phyloP scores from a whole-genome alignment of 2,329 filamentous ascomycete genomes.

The Nectriaceae sp. region DNA sequence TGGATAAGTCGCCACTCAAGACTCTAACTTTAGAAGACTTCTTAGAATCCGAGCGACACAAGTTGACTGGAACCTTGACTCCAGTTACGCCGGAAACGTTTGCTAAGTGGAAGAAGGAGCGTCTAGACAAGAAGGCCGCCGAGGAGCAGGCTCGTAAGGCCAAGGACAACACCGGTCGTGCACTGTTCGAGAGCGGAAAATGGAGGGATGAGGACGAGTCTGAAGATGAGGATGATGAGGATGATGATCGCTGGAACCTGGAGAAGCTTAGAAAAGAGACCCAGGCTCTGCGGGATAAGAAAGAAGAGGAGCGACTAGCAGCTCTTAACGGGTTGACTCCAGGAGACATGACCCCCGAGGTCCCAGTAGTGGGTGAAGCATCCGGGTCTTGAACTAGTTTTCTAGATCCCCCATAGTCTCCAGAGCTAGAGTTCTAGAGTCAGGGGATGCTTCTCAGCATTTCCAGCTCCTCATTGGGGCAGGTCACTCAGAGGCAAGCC shows the following conservation, averaged over 20 bases:
- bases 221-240: conserved; percentile 62
- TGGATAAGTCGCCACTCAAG: conserved; percentile 94
- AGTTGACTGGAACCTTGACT: conserved; percentile 86
- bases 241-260: conserved; percentile 75
- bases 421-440: conserved; percentile 26
- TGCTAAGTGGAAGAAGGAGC: conserved; percentile 95
- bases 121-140: conserved; percentile 91
- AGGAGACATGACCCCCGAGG: conserved; percentile 8
- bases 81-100: conserved; percentile 93
- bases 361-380: conserved; percentile 9
- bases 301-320: conserved; percentile 72
- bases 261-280: conserved; percentile 84
- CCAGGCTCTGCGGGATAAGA: conserved; percentile 70
- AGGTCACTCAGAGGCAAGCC: conserved; percentile 32
- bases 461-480: conserved; percentile 25
- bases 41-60: conserved; percentile 93
- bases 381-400: conserved; percentile 26
- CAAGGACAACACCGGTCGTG: conserved; percentile 93
- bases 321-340: conserved; percentile 30
- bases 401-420: conserved; percentile 16
- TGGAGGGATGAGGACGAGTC: conserved; percentile 73
- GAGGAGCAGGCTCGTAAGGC: conserved; percentile 87
- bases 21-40: conserved; percentile 97
- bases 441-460: conserved; percentile 17
- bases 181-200: conserved; percentile 94